phyloP scores from a whole-genome alignment of 306 rosid species.

The Prunus salicina region DNA sequence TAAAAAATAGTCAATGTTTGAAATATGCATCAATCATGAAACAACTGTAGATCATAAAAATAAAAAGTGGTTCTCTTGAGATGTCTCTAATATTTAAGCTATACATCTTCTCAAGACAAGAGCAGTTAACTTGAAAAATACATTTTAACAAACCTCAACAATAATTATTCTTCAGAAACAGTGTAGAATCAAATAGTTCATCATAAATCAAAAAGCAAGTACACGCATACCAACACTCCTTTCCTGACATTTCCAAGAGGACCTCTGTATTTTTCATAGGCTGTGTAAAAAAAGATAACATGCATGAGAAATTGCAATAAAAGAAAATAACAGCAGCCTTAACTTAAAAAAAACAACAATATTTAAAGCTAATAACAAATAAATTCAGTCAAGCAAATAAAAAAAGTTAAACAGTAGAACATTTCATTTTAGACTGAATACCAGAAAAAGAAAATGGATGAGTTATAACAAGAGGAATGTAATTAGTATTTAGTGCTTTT shows the following conservation, averaged over 20 bases:
- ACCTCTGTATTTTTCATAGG: slow-evolving; percentile 80
- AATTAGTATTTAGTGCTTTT: background rate
- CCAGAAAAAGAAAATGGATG: background rate
- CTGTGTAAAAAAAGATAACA: slow-evolving; percentile 41
- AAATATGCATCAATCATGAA: background rate
- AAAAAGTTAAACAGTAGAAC: background rate
- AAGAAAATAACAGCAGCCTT: background rate
- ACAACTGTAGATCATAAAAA: background rate
- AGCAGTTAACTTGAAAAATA: background rate
- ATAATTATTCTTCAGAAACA: background rate
- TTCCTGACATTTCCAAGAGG: slow-evolving; percentile 95
- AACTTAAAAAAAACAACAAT: background rate
- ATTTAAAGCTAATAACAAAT: background rate
- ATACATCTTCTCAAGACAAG: background rate
- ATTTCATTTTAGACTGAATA: background rate
- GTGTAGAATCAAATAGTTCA: background rate
- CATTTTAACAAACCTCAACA: background rate
- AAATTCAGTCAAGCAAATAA: background rate
- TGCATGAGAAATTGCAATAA: background rate
- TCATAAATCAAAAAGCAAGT: slow-evolving; percentile 19
- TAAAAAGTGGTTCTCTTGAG: background rate
- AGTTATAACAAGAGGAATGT: background rate
- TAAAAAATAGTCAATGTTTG: background rate
- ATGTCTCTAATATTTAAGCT: background rate
- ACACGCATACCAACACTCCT: slow-evolving; percentile 85